phyloP scores from a whole-genome alignment of 441 rosid species.

The Rhodomyrtus psidioides region DNA sequence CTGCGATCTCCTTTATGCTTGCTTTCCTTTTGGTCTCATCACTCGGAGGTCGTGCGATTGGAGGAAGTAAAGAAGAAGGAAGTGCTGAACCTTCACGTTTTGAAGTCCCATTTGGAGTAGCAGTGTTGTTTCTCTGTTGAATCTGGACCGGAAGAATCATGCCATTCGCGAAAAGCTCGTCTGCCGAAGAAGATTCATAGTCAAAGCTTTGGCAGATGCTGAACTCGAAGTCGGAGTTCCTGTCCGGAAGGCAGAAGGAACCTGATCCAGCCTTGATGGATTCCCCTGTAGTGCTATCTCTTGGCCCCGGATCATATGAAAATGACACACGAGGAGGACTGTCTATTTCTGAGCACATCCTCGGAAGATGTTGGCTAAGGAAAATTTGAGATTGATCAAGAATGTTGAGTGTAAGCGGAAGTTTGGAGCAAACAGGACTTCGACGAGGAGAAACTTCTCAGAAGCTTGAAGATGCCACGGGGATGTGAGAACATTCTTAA shows the following conservation, averaged over 20 bases:
- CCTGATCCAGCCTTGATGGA: neutral
- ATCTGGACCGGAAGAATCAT: constrained; percentile 6
- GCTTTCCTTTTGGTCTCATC: neutral
- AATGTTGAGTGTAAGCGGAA: neutral
- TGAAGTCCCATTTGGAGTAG: neutral
- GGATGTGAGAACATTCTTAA: neutral
- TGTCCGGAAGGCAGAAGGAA: neutral
- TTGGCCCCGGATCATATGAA: neutral
- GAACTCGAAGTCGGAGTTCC: constrained; percentile 7
- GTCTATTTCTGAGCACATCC: constrained; percentile 5
- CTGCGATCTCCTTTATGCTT: neutral
- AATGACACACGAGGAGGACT: constrained; percentile 5
- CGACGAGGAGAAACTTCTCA: neutral
- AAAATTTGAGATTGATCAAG: neutral
- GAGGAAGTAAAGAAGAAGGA: neutral
- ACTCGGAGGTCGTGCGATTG: neutral
- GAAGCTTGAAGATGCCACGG: neutral
- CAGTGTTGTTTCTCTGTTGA: neutral
- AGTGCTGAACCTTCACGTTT: neutral
- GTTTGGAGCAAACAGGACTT: neutral
- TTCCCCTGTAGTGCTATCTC: neutral
- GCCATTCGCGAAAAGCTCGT: constrained; percentile 10
- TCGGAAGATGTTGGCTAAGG: neutral
- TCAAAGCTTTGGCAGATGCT: neutral
- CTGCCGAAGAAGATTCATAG: constrained; percentile 1